Evolutionary conservation across 352 stramenopile species (phyloP).

Genomic region (Pythium periplocum): DNA sequence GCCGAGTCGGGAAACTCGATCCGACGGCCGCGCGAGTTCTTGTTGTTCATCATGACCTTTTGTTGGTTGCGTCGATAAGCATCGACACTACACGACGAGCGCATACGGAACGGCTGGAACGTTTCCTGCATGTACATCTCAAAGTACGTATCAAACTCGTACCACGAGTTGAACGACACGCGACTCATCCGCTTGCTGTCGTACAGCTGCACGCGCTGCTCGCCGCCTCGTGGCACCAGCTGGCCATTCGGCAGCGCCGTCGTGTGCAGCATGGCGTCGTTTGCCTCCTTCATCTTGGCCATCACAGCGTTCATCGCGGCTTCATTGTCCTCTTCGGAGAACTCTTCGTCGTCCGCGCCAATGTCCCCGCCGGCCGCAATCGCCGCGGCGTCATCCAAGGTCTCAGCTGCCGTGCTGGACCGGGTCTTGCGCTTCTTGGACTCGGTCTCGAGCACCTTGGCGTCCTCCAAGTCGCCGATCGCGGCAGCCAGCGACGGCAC

Average conservation of each 20-base stretch:
- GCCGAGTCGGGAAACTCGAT: constrained; percentile 78
- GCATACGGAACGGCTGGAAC: constrained; percentile 84
- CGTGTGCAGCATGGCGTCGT: constrained; percentile 17
- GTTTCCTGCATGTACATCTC: constrained; percentile 87
- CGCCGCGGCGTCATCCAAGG: constrained; percentile 4
- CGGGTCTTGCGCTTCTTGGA: constrained; percentile 17
- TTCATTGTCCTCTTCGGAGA: constrained; percentile 48
- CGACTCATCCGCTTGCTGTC: constrained; percentile 81
- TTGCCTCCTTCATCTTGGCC: constrained; percentile 48
- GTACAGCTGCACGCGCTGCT: constrained; percentile 52
- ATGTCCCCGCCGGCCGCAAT: neutral
- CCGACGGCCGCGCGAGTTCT: constrained; percentile 70
- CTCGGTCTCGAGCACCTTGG: constrained; percentile 3
- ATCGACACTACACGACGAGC: constrained; percentile 78
- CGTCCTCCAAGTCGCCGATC: constrained; percentile 2
- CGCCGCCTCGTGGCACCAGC: constrained; percentile 6
- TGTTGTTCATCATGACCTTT: constrained; percentile 87
- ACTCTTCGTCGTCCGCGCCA: constrained; percentile 30
- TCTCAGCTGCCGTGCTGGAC: neutral
- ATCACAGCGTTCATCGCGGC: constrained; percentile 49
- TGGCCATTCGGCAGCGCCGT: constrained; percentile 21
- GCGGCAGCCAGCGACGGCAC: neutral
- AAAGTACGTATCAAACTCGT: constrained; percentile 85
- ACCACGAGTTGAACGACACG: constrained; percentile 85
- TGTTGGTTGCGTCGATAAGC: constrained; percentile 81